Conservation (phyloP, 2,329 filamentous ascomycete species). For the Trichoderma koningii region DNA sequence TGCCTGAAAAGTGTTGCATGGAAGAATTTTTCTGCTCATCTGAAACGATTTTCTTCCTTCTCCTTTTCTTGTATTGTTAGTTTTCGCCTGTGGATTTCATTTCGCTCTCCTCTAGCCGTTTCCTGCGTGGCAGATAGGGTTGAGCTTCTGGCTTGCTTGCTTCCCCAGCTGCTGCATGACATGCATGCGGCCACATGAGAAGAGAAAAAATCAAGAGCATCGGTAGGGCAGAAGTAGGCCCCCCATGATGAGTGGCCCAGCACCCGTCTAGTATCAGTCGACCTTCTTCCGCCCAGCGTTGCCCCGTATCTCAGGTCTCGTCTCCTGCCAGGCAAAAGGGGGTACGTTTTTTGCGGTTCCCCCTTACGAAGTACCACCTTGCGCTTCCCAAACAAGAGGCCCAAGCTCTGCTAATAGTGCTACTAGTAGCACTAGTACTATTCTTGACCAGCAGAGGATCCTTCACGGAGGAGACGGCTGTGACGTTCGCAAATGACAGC, state of each 20-base stretch:
- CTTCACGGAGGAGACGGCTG: not conserved
- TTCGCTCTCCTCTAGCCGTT: not conserved
- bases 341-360: not conserved
- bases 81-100: not conserved
- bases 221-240: not conserved
- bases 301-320: conserved; percentile 19
- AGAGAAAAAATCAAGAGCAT: not conserved
- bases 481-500: not conserved
- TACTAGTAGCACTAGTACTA: no score
- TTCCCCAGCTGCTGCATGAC: conserved; percentile 30
- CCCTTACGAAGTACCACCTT: no score
- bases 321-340: conserved; percentile 9
- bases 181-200: conserved; percentile 32
- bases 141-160: conserved; percentile 14
- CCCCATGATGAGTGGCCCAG: not conserved
- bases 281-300: not conserved
- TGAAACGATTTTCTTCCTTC: not conserved
- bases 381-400: not conserved
- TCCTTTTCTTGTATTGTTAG: not conserved
- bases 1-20: not conserved
- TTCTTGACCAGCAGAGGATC: not conserved
- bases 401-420: not conserved
- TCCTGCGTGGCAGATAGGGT: not conserved
- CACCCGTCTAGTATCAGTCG: not conserved
- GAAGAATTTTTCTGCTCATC: not conserved